phyloP scores from a whole-genome alignment of 176 grass and related monocot genomes.

The Pontederia paniculata region DNA sequence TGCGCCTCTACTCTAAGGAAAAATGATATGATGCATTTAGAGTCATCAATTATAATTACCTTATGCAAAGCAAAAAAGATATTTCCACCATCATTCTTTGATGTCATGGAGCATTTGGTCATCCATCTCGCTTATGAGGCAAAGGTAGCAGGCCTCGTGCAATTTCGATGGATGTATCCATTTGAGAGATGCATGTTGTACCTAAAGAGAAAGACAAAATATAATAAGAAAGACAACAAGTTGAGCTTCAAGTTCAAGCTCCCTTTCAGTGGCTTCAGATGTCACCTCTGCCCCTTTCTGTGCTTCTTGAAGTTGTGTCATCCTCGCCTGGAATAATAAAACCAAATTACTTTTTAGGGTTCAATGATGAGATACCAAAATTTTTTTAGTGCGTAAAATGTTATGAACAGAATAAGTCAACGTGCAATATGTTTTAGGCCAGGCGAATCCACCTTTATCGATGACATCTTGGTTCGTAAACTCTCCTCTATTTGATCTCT shows the following conservation, averaged over 20 bases:
- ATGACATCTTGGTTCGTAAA: conserved; percentile 96
- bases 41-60: too few relatives aligned
- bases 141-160: too few relatives aligned
- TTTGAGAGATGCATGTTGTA: too few relatives aligned
- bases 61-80: too few relatives aligned
- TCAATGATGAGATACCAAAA: not conserved
- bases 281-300: conserved; percentile 98
- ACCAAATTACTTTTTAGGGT: conserved; percentile 11
- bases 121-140: too few relatives aligned
- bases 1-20: too few relatives aligned
- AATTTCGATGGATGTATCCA: too few relatives aligned
- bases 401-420: not conserved
- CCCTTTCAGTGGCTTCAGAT: conserved; percentile 85
- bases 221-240: too few relatives aligned
- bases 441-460: conserved; percentile 59
- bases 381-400: conserved; percentile 11
- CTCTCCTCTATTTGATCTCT: conserved; percentile 99
- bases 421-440: conserved; percentile 1
- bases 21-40: too few relatives aligned
- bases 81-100: too few relatives aligned
- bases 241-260: conserved; percentile 98
- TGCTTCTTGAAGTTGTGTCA: conserved; percentile 95
- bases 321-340: conserved; percentile 45
- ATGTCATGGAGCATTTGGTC: too few relatives aligned
- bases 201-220: too few relatives aligned